phyloP scores from a whole-genome alignment of 768 basidiomycete genomes.

The Gloeopeniophorella convolvens region DNA sequence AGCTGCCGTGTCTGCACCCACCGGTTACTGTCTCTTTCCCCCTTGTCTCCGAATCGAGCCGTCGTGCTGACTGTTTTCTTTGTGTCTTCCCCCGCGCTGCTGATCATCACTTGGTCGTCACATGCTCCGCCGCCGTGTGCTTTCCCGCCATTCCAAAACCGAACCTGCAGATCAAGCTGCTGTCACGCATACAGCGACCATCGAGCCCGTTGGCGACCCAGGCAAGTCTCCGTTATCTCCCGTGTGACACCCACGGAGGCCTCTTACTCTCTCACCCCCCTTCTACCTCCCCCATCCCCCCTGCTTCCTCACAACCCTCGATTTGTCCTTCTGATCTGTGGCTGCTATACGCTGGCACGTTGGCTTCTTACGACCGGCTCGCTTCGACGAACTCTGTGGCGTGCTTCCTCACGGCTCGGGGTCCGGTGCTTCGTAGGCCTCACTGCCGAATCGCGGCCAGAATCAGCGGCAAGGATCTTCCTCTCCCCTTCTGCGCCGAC shows the following conservation, averaged over 20 bases:
- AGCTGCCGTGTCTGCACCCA: conserved; percentile 1
- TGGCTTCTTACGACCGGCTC: conserved; percentile 1
- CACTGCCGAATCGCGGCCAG: conserved; percentile 15
- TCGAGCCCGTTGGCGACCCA: conserved; percentile 15
- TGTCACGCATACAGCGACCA: conserved; percentile 13
- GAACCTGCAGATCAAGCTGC: conserved; percentile 19
- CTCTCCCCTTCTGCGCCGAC: conserved; percentile 11
- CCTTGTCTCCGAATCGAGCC: background rate
- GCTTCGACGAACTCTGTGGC: background rate
- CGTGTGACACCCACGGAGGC: conserved; percentile 18
- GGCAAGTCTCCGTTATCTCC: conserved; percentile 16
- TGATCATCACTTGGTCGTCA: background rate
- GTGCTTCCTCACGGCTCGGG: conserved; percentile 14
- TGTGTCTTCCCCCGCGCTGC: conserved; percentile 13
- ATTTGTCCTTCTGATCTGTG: conserved; percentile 18
- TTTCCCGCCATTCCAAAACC: conserved; percentile 11
- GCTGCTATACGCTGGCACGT: conserved; percentile 13
- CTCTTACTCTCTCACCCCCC: conserved; percentile 17
- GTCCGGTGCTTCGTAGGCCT: conserved; percentile 11
- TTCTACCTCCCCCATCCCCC: conserved; percentile 12
- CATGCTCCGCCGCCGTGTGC: too few species aligned
- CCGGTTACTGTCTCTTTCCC: conserved; percentile 14
- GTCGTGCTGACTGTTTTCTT: conserved; percentile 13
- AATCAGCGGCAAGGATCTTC: conserved; percentile 20
- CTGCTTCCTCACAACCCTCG: conserved; percentile 7